A percentile compares a stretch with the other conserved stretches of the same genome.
Conservation (phyloP, 306 rosid species). For the Albizia julibrissin region DNA sequence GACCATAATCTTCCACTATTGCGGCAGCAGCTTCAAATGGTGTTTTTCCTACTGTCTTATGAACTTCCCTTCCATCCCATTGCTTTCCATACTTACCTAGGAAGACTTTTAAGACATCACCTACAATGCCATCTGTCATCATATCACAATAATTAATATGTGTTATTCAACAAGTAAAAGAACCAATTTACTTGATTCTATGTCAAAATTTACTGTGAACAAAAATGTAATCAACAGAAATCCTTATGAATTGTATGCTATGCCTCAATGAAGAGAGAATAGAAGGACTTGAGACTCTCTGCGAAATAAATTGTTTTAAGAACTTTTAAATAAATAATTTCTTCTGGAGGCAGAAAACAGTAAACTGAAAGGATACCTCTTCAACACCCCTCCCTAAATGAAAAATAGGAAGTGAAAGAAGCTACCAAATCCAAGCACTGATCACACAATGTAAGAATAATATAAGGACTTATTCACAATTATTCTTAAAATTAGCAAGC, state of each 20-base stretch:
- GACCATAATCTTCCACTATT: slow-evolving; percentile 73
- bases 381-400: neutral
- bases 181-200: neutral
- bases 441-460: neutral
- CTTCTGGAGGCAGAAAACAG: neutral
- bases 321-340: neutral
- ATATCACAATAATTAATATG: slow-evolving; percentile 23
- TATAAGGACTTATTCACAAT: neutral
- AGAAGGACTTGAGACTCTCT: neutral
- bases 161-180: slow-evolving; percentile 10
- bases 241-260: neutral
- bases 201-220: neutral
- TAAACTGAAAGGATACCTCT: neutral
- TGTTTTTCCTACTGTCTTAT: slow-evolving; percentile 61
- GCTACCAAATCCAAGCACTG: neutral
- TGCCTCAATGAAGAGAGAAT: neutral
- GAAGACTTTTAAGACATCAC: slow-evolving; percentile 56
- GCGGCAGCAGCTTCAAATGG: slow-evolving; percentile 73
- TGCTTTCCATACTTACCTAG: slow-evolving; percentile 68
- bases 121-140: slow-evolving; percentile 67
- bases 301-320: neutral
- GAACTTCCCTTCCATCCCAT: slow-evolving; percentile 94
- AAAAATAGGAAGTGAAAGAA: neutral
- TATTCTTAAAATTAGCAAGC: neutral
- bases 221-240: neutral